A percentile compares a stretch with the other conserved stretches of the same genome.
phyloP scores from a whole-genome alignment of 2,329 filamentous ascomycete genomes.

The Xenoacremonium recifei region DNA sequence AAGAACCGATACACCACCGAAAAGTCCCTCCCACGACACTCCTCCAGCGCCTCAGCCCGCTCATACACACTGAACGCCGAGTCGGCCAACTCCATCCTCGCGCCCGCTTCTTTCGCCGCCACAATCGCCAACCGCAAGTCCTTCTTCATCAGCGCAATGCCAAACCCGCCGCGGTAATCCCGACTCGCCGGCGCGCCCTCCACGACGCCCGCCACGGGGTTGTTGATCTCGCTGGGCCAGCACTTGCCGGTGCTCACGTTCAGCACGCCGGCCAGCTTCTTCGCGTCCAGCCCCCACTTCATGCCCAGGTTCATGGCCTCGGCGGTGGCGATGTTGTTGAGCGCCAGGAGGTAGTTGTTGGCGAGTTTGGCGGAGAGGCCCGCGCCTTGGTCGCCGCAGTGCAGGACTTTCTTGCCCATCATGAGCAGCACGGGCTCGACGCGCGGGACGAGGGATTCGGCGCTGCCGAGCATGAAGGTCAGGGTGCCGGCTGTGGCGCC shows the following conservation, averaged over 20 bases:
- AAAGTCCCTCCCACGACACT: conserved; percentile 71
- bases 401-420: conserved; percentile 86
- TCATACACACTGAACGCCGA: conserved; percentile 67
- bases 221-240: conserved; percentile 96
- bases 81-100: conserved; percentile 62
- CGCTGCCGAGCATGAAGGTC: conserved; percentile 91
- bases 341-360: conserved; percentile 93
- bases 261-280: conserved; percentile 77
- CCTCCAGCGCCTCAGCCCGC: conserved; percentile 58
- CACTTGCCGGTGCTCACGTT: conserved; percentile 92
- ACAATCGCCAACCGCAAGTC: conserved; percentile 70
- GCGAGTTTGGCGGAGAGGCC: conserved; percentile 91
- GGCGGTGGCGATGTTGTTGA: conserved; percentile 79
- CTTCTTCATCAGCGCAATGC: conserved; percentile 77
- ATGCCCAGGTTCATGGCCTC: conserved; percentile 68
- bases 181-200: conserved; percentile 71
- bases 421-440: conserved; percentile 68
- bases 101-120: conserved; percentile 67
- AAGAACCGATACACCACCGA: conserved; percentile 78
- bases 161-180: conserved; percentile 77
- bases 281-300: conserved; percentile 57
- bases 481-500: conserved; percentile 84
- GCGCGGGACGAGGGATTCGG: conserved; percentile 57
- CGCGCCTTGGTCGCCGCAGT: conserved; percentile 80
- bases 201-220: conserved; percentile 84